phyloP scores from a whole-genome alignment of 176 grass and related monocot genomes.

The Typha latifolia region DNA sequence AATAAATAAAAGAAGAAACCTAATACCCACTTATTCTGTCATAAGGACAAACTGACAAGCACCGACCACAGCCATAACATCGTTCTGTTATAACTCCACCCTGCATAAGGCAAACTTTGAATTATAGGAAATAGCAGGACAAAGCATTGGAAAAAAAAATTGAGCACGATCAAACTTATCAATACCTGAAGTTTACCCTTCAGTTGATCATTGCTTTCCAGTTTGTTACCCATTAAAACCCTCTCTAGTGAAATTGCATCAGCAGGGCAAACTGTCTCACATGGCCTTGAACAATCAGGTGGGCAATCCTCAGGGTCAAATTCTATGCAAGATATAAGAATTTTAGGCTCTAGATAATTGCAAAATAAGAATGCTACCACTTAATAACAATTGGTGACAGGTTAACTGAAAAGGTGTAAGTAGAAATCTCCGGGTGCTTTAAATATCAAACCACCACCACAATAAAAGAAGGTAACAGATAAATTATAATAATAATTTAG shows the following conservation, averaged over 20 bases:
- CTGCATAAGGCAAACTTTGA: constrained; percentile 26
- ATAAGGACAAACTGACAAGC: constrained; percentile 76
- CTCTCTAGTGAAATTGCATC: constrained; percentile 61
- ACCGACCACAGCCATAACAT: constrained; percentile 83
- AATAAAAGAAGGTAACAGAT: neutral
- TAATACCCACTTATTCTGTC: constrained; percentile 73
- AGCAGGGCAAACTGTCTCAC: constrained; percentile 77
- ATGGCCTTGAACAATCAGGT: constrained; percentile 63
- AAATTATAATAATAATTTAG: neutral
- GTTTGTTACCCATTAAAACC: constrained; percentile 11
- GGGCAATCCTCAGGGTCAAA: constrained; percentile 88
- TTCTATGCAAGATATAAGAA: constrained; percentile 34
- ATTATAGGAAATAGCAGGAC: constrained; percentile 2
- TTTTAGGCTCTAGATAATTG: constrained; percentile 13
- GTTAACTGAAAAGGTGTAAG: neutral
- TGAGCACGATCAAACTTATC: constrained; percentile 8
- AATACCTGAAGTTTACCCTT: constrained; percentile 49
- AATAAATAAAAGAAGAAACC: constrained; percentile 3
- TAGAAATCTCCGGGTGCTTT: neutral
- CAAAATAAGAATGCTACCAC: neutral
- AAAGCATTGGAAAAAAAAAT: constrained; percentile 7
- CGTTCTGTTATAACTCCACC: constrained; percentile 67
- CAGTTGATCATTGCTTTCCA: constrained; percentile 12
- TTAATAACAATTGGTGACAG: neutral
- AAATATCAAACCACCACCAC: neutral